Evolutionary conservation across 106 monocot genomes (phyloP), one percentile per base, ranked within the genome.

Genomic region (Amphibolis antarctica): DNA sequence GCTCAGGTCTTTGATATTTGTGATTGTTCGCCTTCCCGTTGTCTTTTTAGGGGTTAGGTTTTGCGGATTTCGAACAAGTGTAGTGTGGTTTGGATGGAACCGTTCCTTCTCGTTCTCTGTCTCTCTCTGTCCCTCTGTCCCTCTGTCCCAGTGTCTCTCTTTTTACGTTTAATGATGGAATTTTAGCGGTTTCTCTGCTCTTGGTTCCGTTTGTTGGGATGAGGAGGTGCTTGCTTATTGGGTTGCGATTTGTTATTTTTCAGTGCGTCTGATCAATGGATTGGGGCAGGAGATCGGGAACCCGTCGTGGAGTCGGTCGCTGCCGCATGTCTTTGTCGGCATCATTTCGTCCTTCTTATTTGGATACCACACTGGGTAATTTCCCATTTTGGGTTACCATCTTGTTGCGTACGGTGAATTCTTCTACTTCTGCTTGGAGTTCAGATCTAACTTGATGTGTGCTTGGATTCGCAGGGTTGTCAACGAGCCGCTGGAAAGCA

Each of bases 401-500:
- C 43, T 74, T 42, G 24, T 12, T 46, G 3, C 7, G 29, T 66
- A 0, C 63, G 5, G 11, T 24, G n/a, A 55, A 55, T 26, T 55
- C 7, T 1, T 1, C 4, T 15, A 12, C 19, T 24, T 55, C 1
- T 1, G n/a, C 1, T 42, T 61, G 28, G 4, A 21, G 19, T 9
- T 42, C 9, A 22, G n/a, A 22, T 19, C 43, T 36, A 17, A 18
- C n/a, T 15, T 30, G 66, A 2, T 19, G n/a, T 46, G 21, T 9
- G 11, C 36, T 48, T 3, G 52, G 10, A n/a, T 46, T 44, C 64
- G 59, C 64, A 96, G 96, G 42, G 96, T 98, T 75, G 90, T 98
- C 45, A 98, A 98, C 73, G 96, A 91, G 65, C 78, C 96, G 11
- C 73, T 98, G 1, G 90, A 98, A 74, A 90, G 80, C 62, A 96